Percentiles rank a stretch among this genome's conserved stretches.
phyloP scores from a whole-genome alignment of 164 flowering plant species.

The Stephania cephalantha region DNA sequence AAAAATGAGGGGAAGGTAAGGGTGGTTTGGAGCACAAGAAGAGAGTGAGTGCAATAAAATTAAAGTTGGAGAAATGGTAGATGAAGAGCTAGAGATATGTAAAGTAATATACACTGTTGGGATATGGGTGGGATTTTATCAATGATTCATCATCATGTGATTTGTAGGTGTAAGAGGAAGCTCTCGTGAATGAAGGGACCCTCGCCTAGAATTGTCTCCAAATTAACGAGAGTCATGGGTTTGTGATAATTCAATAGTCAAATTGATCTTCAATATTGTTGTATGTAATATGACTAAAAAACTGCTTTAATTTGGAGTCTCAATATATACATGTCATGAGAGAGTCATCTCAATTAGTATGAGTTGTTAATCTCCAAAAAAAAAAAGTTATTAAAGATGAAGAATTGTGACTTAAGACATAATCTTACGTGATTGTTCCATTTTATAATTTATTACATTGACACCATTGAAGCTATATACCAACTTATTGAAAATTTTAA shows the following conservation, averaged over 20 bases:
- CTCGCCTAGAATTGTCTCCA: not conserved
- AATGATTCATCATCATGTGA: conserved; percentile 5
- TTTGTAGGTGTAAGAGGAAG: not conserved
- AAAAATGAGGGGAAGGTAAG: not conserved
- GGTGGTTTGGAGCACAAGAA: conserved; percentile 4
- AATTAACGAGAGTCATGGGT: too few relatives aligned
- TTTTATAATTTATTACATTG: too few relatives aligned
- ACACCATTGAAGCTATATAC: too few relatives aligned
- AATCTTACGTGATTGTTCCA: too few relatives aligned
- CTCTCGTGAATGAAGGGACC: conserved; percentile 1
- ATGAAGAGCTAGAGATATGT: too few relatives aligned
- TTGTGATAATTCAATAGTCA: not conserved
- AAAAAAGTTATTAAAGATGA: too few relatives aligned
- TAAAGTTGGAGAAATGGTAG: not conserved
- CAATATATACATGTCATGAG: too few relatives aligned
- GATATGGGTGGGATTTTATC: not conserved
- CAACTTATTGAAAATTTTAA: too few relatives aligned
- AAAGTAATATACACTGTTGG: not conserved
- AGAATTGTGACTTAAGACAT: too few relatives aligned
- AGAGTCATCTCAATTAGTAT: too few relatives aligned
- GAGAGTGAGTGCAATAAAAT: conserved; percentile 11
- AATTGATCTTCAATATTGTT: not conserved
- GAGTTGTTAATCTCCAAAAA: too few relatives aligned
- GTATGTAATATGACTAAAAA: not conserved
- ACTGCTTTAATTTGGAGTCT: not conserved